Conservation (phyloP, 805 yeast species). For the Cyberlindnera nakhonratchasimensis region DNA sequence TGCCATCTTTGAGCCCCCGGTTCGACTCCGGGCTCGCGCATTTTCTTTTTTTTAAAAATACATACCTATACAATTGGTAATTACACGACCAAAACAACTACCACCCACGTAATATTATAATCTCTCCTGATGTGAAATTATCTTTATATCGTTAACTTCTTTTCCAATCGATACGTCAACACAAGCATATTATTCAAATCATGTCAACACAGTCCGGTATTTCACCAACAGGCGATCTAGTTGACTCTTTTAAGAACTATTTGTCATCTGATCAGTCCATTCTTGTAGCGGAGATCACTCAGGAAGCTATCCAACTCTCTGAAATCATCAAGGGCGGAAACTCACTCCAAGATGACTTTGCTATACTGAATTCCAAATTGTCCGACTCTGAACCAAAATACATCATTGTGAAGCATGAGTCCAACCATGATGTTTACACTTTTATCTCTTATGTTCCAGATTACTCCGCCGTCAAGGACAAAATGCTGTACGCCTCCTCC, state of each 20-base stretch:
- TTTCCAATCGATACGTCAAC: too few species aligned
- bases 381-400: slow-evolving; percentile 45
- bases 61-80: background rate
- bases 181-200: too few species aligned
- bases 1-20: slow-evolving; percentile 60
- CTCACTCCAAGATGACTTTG: slow-evolving; percentile 34
- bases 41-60: slow-evolving; percentile 24
- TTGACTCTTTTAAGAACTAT: slow-evolving; percentile 42
- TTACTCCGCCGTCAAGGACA: slow-evolving; percentile 69
- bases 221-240: slow-evolving; percentile 40
- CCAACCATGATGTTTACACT: slow-evolving; percentile 29
- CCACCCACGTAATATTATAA: background rate
- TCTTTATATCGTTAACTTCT: too few species aligned
- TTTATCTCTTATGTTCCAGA: slow-evolving; percentile 90
- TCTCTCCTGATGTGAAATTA: background rate
- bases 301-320: slow-evolving; percentile 35
- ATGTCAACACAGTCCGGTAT: slow-evolving; percentile 72
- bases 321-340: slow-evolving; percentile 31
- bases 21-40: slow-evolving; percentile 60
- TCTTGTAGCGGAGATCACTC: slow-evolving; percentile 35
- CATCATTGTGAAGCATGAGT: slow-evolving; percentile 41
- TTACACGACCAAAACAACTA: background rate
- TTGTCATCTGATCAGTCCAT: slow-evolving; percentile 34
- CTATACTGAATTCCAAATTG: slow-evolving; percentile 30
- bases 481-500: slow-evolving; percentile 93